Base-by-base conservation (phyloP, 345 rosid species). In the Orychophragmus violaceus region DNA sequence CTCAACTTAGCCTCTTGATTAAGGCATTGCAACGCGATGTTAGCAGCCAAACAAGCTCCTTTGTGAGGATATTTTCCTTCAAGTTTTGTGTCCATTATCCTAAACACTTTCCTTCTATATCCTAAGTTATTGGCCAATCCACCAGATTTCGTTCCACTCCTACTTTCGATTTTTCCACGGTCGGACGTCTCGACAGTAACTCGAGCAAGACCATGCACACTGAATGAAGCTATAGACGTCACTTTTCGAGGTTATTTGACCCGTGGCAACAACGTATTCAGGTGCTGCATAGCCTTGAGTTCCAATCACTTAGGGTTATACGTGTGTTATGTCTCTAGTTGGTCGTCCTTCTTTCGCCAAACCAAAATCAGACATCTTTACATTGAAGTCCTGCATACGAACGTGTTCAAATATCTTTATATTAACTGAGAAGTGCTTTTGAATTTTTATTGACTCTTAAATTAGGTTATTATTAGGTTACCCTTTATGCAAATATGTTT, bases 281-380 rank as follows among this genome's bases (percentile, higher is more conserved):
- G 96, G 96, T 12, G 97, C 97, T 33, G 97, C 96, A 59, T 91
- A 91, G 45, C 97, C 96, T 16, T 81, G 90, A 50, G 97, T 88
- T 62, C 97, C 97, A 86, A 91, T 81, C 56, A 91, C 89, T 72
- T 84, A 88, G 37, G 97, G 88, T 27, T 96, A 86, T 50, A 91
- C 96, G 50, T 91, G 97, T 71, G 97, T 88, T 79, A 80, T 78
- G 50, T 88, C 97, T 41, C 97, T 96, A 23, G 89, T 91, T 49
- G 96, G n/a, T n/a, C n/a, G 97, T 46, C 97, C 97, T 35, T 85
- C 90, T 82, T 86, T 91, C 5, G 97, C 97, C 81, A 91, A 74
- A 33, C 97, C 97, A 72, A 91, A 91, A 82, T 91, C 96, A 10
- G 97, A 91, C 9, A 91, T 81, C 60, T 85, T 91, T 51, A 96